Evolutionary conservation across 228 moss, liverwort and hornwort species (phyloP), one percentile per base, ranked within the genome.

Genomic region (Sphagnum magellanicum): DNA sequence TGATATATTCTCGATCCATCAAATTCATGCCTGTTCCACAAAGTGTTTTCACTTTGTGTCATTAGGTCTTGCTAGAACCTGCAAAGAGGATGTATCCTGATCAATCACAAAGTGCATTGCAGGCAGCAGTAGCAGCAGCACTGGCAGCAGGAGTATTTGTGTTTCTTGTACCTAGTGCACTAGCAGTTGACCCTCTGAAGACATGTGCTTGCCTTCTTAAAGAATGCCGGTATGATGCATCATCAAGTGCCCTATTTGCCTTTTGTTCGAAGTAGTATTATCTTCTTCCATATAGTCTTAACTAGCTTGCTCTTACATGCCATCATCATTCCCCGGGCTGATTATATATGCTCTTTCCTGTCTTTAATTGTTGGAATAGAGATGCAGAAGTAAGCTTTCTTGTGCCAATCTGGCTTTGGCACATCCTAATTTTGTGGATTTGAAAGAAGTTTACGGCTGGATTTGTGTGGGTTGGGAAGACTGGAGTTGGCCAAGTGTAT

Each of bases 401-500:
- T 32, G 32, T 32, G 3, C 32, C 2, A 32, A 32, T 32, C 32
- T 32, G 3, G 32, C 32, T 32, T 32, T 32, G 32, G 32, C 32
- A 32, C 32, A 32, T 32, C 32, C 32, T 32, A 32, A 32, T 32
- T 32, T 32, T 32, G 32, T 32, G 32, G 32, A 32, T 32, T 32
- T 32, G 32, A 32, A 32, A 32, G 32, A 32, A 32, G 32, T 32
- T 32, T 3, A 32, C 3, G 32, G 32, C 32, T 32, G 32, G 32
- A 32, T 32, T 32, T 32, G 32, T 32, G 32, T 32, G 32, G 16
- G 16, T 70, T 73, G 51, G 67, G 65, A 72, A 97, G 91, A 75
- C 81, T 91, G 73, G 97, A 98, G 70, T 80, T 98, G 49, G 97
- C 87, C 3, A 91, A 83, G 73, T 98, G 97, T 76, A 90, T 98